Percentiles rank a stretch among this genome's conserved stretches.
phyloP scores from a whole-genome alignment of 441 rosid species.

The Daphne laureola region DNA sequence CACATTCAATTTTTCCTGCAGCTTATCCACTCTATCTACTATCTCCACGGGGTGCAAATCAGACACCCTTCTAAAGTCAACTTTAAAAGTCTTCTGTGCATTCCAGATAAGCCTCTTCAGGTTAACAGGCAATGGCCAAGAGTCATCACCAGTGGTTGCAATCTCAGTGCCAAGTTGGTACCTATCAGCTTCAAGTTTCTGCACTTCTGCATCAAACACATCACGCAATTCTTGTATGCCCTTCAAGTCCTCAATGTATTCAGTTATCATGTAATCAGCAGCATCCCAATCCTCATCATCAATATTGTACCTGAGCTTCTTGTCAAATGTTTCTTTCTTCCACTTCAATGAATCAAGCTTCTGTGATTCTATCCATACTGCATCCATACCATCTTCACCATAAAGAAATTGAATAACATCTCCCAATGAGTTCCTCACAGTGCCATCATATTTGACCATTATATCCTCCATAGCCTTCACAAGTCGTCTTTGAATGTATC shows the following conservation, averaged over 20 bases:
- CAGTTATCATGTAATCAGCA: constrained; percentile 49
- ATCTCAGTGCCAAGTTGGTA: constrained; percentile 62
- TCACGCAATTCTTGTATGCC: constrained; percentile 47
- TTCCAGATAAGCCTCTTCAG: constrained; percentile 68
- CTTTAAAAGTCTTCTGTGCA: constrained; percentile 69
- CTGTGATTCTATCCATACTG: constrained; percentile 92
- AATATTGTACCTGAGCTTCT: constrained; percentile 47
- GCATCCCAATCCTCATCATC: constrained; percentile 47
- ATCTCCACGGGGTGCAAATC: constrained; percentile 97
- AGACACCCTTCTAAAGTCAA: constrained; percentile 71
- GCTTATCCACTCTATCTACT: constrained; percentile 94
- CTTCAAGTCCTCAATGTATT: constrained; percentile 54
- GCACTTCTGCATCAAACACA: constrained; percentile 76
- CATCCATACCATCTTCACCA: constrained; percentile 99
- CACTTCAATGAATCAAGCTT: constrained; percentile 56
- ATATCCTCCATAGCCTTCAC: constrained; percentile 99
- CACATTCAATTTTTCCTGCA: constrained; percentile 94
- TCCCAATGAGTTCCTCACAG: constrained; percentile 90
- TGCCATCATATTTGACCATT: constrained; percentile 95
- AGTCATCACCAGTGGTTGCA: constrained; percentile 59
- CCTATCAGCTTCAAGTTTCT: constrained; percentile 58
- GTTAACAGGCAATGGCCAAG: constrained; percentile 69
- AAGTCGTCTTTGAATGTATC: constrained; percentile 89
- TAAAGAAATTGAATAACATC: constrained; percentile 98
- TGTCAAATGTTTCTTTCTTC: constrained; percentile 47